Percentiles rank a stretch among this genome's conserved stretches.
These are phyloP conservation scores for Ascoidea tarda DNA, from an alignment of 805 yeast genomes.

Conservation along the genomic window DNA sequence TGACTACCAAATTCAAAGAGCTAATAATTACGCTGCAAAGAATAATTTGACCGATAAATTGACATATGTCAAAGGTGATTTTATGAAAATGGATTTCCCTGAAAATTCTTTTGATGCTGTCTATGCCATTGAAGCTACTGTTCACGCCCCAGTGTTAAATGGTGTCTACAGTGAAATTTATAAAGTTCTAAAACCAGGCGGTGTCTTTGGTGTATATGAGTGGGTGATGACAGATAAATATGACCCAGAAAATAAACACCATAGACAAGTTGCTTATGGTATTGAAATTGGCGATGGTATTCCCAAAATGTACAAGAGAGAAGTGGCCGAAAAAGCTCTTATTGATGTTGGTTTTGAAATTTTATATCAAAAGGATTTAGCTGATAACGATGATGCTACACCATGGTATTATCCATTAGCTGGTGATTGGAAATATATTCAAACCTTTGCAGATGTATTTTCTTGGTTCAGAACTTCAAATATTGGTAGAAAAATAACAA, in stretches of 20 bases:
- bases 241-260: slow-evolving; percentile 77
- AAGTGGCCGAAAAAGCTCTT: slow-evolving; percentile 82
- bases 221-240: slow-evolving; percentile 97
- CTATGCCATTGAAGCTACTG: slow-evolving; percentile 97
- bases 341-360: slow-evolving; percentile 79
- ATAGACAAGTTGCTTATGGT: slow-evolving; percentile 91
- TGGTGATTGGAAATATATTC: slow-evolving; percentile 86
- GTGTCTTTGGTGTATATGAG: slow-evolving; percentile 94
- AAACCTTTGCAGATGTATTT: slow-evolving; percentile 59
- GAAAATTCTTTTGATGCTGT: slow-evolving; percentile 88
- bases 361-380: slow-evolving; percentile 65
- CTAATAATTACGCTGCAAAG: slow-evolving; percentile 61
- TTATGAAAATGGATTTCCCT: slow-evolving; percentile 97
- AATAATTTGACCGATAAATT: slow-evolving; percentile 58
- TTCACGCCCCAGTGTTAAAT: slow-evolving; percentile 91
- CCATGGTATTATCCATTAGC: slow-evolving; percentile 98
- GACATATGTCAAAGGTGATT: slow-evolving; percentile 89
- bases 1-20: slow-evolving; percentile 92
- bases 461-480: slow-evolving; percentile 83
- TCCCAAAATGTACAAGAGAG: slow-evolving; percentile 83
- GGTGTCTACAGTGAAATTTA: slow-evolving; percentile 92
- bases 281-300: slow-evolving; percentile 98
- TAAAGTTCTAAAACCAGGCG: slow-evolving; percentile 96
- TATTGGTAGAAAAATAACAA: slow-evolving; percentile 78
- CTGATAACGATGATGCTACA: slow-evolving; percentile 64